phyloP scores from a whole-genome alignment of 1,139 yeast genomes.

The Nakaseomyces bracarensis region DNA sequence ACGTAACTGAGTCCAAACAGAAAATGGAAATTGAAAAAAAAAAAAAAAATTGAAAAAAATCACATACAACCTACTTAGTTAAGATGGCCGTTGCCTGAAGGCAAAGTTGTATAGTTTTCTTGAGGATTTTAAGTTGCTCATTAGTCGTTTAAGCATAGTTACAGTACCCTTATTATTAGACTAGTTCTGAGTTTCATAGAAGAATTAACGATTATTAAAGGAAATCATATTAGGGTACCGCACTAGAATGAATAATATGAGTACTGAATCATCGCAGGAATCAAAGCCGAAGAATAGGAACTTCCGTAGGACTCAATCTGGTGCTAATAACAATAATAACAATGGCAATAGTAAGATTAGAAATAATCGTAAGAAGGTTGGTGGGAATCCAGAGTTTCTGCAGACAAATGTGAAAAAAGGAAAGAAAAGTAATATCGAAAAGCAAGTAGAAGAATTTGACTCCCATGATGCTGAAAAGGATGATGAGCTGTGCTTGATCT shows the following conservation, averaged over 20 bases:
- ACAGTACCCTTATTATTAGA: no score
- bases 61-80: no score
- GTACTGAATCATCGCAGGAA: not conserved
- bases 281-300: conserved; percentile 4
- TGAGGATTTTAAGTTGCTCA: no score
- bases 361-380: not conserved
- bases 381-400: conserved; percentile 1
- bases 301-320: conserved; percentile 5
- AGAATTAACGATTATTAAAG: no score
- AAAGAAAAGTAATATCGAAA: not conserved
- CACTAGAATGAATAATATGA: not conserved
- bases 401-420: not conserved
- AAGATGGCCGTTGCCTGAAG: no score
- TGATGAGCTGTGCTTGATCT: conserved; percentile 59
- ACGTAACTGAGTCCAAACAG: no score
- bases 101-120: no score
- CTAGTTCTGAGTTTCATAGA: no score
- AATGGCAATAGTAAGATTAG: not conserved
- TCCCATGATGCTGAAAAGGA: conserved; percentile 32
- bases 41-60: no score
- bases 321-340: not conserved
- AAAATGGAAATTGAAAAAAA: no score
- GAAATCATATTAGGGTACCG: no score
- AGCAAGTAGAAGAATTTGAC: not conserved
- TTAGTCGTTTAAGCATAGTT: no score